Evolutionary conservation across 1,284 basidiomycete genomes (phyloP), one percentile per base, ranked within the genome.

Genomic region (Cutaneotrichosporon spelunceum): DNA sequence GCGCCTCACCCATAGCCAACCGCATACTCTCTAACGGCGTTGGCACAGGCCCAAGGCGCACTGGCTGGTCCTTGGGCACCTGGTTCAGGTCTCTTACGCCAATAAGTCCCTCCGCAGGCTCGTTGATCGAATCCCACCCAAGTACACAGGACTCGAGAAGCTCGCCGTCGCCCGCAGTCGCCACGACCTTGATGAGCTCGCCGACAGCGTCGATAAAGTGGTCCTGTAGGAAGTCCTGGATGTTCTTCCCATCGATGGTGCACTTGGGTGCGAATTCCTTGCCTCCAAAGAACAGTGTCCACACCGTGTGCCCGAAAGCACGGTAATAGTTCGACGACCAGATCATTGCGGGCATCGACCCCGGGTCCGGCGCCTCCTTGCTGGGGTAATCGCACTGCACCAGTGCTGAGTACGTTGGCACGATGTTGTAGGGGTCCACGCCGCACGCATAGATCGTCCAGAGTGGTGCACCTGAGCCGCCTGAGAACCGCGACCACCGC

Each of bases 291-390:
- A 97, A 98, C 60, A 99, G 84, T 3, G 93, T 93, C 81, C 93
- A 96, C 58, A 98, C 75, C 4, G 93, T 96, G 73, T 93, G 92
- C 14, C 86, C 87, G 44, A 89, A 86, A 19, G 97, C 85, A 13
- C 90, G 90, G 53, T 89, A 87, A 72, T 98, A 97, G 76, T 98
- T 98, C 24, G 95, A 97, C 16, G 88, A 87, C 95, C 95, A 98
- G 66, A 94, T 86, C 95, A 99, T 99, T 56, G 88, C 86, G 2
- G 95, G 93, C 64, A 93, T 84, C 0, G 84, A 77, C 8, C 84
- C 81, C 0, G 95, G 93, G 65, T 89, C 83, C 2, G 90, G 84
- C 0, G 79, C 72, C 29, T 68, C 66, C 16, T 65, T 64, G 3
- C 81, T 73, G 0, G 92, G 88, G 79, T 91, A 97, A 81, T 98